A percentile compares a stretch with the other conserved stretches of the same genome.
Evolutionary conservation across 1,139 yeast genomes (phyloP).

Genomic region (Protomyces arabidopsidicola): DNA sequence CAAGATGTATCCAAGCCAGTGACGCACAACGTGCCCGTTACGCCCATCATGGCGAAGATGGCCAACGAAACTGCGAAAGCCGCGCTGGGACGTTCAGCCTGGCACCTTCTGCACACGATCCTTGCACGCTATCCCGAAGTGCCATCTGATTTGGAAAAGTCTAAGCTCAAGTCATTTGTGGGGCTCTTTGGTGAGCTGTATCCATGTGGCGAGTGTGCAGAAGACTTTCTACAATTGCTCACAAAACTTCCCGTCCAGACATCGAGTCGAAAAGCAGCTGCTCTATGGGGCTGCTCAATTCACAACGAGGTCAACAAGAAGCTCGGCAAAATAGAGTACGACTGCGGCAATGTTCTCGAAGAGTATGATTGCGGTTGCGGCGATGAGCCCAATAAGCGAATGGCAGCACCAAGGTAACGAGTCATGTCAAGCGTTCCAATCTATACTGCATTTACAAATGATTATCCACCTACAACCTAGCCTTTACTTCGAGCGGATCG

Average conservation of each 20-base stretch:
- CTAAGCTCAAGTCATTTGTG: constrained; percentile 53
- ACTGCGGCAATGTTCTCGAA: constrained; percentile 75
- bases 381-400: background rate
- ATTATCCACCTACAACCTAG: constrained; percentile 5
- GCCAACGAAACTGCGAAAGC: constrained; percentile 58
- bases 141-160: constrained; percentile 61
- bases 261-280: constrained; percentile 70
- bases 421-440: background rate
- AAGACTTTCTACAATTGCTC: constrained; percentile 72
- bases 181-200: constrained; percentile 43
- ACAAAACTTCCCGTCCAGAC: constrained; percentile 79
- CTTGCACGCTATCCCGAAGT: constrained; percentile 84
- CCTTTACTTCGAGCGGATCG: constrained; percentile 21
- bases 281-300: constrained; percentile 94
- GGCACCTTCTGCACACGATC: constrained; percentile 81
- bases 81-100: constrained; percentile 79
- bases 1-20: background rate
- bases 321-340: constrained; percentile 66
- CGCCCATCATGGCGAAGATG: constrained; percentile 76
- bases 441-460: background rate
- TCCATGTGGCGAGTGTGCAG: constrained; percentile 49
- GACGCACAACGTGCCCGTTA: background rate
- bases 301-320: constrained; percentile 81
- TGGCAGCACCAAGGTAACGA: background rate
- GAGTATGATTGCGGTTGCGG: constrained; percentile 96